Evolutionary conservation across 768 basidiomycete species (phyloP).

Genomic region (Termitomyces sp.): DNA sequence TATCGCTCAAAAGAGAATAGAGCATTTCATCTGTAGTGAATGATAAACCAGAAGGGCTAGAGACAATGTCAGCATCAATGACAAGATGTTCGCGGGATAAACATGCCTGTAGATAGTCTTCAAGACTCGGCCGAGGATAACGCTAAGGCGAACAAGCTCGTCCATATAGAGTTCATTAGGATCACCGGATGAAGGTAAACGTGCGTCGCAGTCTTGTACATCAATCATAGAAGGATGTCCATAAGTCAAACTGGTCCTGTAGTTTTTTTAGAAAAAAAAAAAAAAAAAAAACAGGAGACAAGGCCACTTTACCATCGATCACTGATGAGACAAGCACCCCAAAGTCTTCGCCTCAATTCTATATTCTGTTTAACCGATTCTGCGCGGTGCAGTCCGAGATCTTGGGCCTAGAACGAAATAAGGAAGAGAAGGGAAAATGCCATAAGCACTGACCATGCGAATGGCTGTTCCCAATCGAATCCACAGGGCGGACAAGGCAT

Average conservation of each 20-base stretch:
- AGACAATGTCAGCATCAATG: neutral
- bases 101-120: constrained; percentile 87
- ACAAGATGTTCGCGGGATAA: neutral
- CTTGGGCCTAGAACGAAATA: constrained; percentile 68
- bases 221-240: constrained; percentile 97
- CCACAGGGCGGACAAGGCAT: constrained; percentile 81
- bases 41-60: constrained; percentile 81
- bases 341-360: constrained; percentile 83
- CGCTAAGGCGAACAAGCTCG: constrained; percentile 87
- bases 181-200: constrained; percentile 86
- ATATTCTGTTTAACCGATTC: constrained; percentile 81
- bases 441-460: constrained; percentile 63
- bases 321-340: constrained; percentile 92
- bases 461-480: constrained; percentile 85
- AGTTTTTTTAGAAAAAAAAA: no score
- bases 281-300: neutral
- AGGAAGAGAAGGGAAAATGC: neutral
- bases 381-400: constrained; percentile 90
- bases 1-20: constrained; percentile 52
- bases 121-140: constrained; percentile 85
- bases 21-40: constrained; percentile 81
- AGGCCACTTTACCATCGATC: constrained; percentile 73
- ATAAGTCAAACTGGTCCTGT: constrained; percentile 80
- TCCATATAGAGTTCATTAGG: constrained; percentile 76
- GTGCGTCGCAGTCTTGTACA: constrained; percentile 92